Evolutionary conservation across 805 yeast genomes (phyloP).

Genomic region (Torulaspora microellipsoides): DNA sequence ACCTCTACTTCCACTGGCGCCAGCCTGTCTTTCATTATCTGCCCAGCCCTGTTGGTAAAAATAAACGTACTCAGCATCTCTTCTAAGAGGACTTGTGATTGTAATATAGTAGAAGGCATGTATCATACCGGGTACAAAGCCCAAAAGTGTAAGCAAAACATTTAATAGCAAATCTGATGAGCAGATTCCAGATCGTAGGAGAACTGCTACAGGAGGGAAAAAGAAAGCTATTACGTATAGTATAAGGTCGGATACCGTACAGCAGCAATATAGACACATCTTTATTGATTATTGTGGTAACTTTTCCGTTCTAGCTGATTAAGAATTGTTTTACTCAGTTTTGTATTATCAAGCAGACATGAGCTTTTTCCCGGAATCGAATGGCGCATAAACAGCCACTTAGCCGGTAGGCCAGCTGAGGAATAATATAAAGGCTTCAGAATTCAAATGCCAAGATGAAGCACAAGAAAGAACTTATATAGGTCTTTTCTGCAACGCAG

Average conservation of each 20-base stretch:
- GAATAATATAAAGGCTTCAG: no score
- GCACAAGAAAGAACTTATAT: no score
- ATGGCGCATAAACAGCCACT: no score
- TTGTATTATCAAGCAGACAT: no score
- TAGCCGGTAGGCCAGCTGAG: no score
- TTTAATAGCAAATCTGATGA: slow-evolving; percentile 54
- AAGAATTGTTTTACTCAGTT: no score
- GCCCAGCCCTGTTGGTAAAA: slow-evolving; percentile 34
- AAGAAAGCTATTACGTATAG: slow-evolving; percentile 57
- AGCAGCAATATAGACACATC: slow-evolving; percentile 25
- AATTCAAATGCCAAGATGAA: no score
- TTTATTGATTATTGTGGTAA: background rate
- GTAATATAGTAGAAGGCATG: slow-evolving; percentile 55
- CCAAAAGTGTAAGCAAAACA: slow-evolving; percentile 61
- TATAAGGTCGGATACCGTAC: slow-evolving; percentile 45
- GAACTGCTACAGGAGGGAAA: slow-evolving; percentile 72
- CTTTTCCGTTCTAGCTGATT: no score
- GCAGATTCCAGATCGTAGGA: slow-evolving; percentile 59
- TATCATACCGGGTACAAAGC: slow-evolving; percentile 70
- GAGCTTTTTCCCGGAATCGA: no score
- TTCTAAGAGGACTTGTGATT: slow-evolving; percentile 29
- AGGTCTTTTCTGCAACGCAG: no score
- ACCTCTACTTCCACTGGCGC: slow-evolving; percentile 1
- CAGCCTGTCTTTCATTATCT: slow-evolving; percentile 25
- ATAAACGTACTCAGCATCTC: slow-evolving; percentile 21